Conservation (phyloP, 306 rosid species). For the Cyclanthera cordifolia region DNA sequence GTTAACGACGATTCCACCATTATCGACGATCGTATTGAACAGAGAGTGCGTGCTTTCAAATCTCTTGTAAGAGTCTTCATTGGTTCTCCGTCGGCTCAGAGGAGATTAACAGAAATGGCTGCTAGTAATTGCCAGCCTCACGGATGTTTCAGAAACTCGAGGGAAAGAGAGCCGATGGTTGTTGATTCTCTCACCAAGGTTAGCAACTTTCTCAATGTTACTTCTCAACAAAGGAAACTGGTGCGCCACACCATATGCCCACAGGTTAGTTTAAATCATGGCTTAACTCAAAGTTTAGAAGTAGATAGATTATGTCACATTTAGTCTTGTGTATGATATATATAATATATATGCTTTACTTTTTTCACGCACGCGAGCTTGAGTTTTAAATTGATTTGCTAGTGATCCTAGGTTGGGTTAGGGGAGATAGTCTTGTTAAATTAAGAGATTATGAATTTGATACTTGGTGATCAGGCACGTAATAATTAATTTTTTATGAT, state of each 20-base stretch:
- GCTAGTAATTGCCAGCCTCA: conserved; percentile 16
- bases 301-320: not conserved
- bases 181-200: conserved; percentile 53
- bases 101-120: conserved; percentile 21
- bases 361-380: not conserved
- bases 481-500: no score
- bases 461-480: no score
- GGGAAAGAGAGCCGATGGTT: conserved; percentile 49
- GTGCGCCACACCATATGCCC: conserved; percentile 45
- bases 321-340: not conserved
- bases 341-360: not conserved
- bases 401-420: no score
- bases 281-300: not conserved
- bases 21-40: conserved; percentile 30
- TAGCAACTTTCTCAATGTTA: conserved; percentile 41
- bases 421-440: no score
- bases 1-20: conserved; percentile 35
- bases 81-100: conserved; percentile 49
- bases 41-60: conserved; percentile 42
- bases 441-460: no score
- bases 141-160: conserved; percentile 39
- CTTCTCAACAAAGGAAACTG: conserved; percentile 78
- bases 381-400: not conserved
- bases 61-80: conserved; percentile 49
- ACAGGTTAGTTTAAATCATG: conserved; percentile 14